phyloP scores from a whole-genome alignment of 306 rosid genomes.

The Cucumis hystrix region DNA sequence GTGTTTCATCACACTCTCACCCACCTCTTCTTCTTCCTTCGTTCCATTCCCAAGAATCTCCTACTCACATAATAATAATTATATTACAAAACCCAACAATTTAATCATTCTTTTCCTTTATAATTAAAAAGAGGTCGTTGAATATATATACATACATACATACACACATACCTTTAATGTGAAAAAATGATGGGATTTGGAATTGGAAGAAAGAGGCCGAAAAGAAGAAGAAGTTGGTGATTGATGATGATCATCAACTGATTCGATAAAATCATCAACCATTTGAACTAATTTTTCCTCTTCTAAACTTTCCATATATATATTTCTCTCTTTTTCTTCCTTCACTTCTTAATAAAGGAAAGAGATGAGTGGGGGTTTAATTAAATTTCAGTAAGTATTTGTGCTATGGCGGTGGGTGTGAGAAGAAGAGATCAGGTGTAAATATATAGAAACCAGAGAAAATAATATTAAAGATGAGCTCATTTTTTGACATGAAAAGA shows the following conservation, averaged over 20 bases:
- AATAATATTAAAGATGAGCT: too few species aligned
- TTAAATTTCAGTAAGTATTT: too few species aligned
- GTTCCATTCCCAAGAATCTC: conserved; percentile 38
- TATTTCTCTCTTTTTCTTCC: too few species aligned
- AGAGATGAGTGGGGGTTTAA: too few species aligned
- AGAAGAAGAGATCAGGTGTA: too few species aligned
- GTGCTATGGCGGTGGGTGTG: too few species aligned
- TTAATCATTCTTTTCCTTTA: too few species aligned
- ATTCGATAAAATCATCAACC: conserved; percentile 71
- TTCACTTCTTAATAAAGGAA: too few species aligned
- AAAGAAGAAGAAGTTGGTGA: conserved; percentile 12
- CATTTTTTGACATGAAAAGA: too few species aligned
- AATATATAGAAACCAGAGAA: too few species aligned
- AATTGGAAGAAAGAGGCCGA: conserved; percentile 10
- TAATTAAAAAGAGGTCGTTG: background rate
- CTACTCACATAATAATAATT: conserved; percentile 8
- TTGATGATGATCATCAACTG: conserved; percentile 7
- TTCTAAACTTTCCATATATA: conserved; percentile 41
- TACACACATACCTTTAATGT: conserved; percentile 29
- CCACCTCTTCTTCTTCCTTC: conserved; percentile 24
- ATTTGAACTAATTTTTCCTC: conserved; percentile 43
- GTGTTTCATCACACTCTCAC: conserved; percentile 31
- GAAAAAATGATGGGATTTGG: conserved; percentile 20
- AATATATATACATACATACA: background rate
- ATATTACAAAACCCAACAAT: background rate